A percentile compares a stretch with the other conserved stretches of the same genome.
Evolutionary conservation across 306 rosid species (phyloP).

Genomic region (Urtica urens): DNA sequence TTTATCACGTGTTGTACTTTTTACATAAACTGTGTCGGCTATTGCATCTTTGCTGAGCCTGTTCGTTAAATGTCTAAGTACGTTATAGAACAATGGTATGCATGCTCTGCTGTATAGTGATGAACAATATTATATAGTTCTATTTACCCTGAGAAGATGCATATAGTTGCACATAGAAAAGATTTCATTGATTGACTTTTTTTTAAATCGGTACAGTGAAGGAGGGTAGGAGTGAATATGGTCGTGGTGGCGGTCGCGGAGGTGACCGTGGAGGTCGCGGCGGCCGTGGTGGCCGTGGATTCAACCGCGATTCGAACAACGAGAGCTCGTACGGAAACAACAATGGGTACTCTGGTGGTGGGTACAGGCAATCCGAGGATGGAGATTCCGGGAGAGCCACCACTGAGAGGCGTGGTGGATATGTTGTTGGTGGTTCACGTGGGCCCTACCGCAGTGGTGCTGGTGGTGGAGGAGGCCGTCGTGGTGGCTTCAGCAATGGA

Average conservation of each 20-base stretch:
- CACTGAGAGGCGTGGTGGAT: slow-evolving; percentile 47
- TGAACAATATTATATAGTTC: no score
- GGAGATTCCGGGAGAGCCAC: slow-evolving; percentile 32
- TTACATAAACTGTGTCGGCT: no score
- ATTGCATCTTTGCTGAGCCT: no score
- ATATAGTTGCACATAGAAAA: no score
- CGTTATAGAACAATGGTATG: no score
- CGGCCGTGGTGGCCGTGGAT: slow-evolving; percentile 37
- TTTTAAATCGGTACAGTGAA: slow-evolving; percentile 21
- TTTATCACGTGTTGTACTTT: no score
- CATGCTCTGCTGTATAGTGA: no score
- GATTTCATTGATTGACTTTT: background rate
- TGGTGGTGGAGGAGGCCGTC: slow-evolving; percentile 48
- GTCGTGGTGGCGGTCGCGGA: slow-evolving; percentile 45
- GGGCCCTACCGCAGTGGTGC: slow-evolving; percentile 45
- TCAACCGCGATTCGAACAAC: slow-evolving; percentile 27
- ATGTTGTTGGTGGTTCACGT: slow-evolving; percentile 39
- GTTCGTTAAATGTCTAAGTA: no score
- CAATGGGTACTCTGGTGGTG: slow-evolving; percentile 39
- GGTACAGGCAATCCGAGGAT: slow-evolving; percentile 29
- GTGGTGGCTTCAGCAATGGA: slow-evolving; percentile 39
- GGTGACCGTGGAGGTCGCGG: slow-evolving; percentile 42
- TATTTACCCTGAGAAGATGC: no score
- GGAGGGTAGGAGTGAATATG: slow-evolving; percentile 31
- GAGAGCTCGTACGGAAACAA: slow-evolving; percentile 21